Conservation (phyloP, 768 basidiomycete genomes). For the Fibroporia radiculosa region DNA sequence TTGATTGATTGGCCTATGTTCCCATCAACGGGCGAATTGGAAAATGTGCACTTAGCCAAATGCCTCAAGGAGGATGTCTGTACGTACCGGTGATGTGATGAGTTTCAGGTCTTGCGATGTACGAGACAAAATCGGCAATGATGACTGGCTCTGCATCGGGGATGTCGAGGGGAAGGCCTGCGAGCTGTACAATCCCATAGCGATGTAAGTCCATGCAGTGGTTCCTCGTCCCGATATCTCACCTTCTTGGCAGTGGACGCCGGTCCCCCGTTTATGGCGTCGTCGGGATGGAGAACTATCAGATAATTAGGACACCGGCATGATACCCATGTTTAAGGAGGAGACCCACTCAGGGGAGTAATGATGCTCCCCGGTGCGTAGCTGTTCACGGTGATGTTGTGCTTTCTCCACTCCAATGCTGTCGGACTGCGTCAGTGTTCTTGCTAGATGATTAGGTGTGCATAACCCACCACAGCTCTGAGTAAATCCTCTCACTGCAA, state of each 20-base stretch:
- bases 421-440: neutral
- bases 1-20: slow-evolving; percentile 2
- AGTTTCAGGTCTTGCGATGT: slow-evolving; percentile 14
- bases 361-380: slow-evolving; percentile 21
- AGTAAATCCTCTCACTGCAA: slow-evolving; percentile 20
- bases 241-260: slow-evolving; percentile 7
- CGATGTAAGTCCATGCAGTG: neutral
- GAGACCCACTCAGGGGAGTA: slow-evolving; percentile 14
- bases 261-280: slow-evolving; percentile 11
- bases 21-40: neutral
- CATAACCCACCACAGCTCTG: slow-evolving; percentile 13
- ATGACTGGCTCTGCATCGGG: slow-evolving; percentile 4
- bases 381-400: slow-evolving; percentile 21
- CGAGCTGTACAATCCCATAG: neutral
- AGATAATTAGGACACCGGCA: slow-evolving; percentile 15
- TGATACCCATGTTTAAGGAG: neutral
- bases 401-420: slow-evolving; percentile 14
- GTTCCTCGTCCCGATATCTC: neutral
- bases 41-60: neutral
- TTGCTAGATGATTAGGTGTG: neutral
- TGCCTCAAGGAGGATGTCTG: too few species aligned
- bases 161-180: slow-evolving; percentile 5
- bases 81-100: slow-evolving; percentile 12
- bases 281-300: slow-evolving; percentile 6
- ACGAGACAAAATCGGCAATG: slow-evolving; percentile 16